Evolutionary conservation across 202 grass and related monocot species (phyloP).

Genomic region (Schoenoplectus tabernaemontani): DNA sequence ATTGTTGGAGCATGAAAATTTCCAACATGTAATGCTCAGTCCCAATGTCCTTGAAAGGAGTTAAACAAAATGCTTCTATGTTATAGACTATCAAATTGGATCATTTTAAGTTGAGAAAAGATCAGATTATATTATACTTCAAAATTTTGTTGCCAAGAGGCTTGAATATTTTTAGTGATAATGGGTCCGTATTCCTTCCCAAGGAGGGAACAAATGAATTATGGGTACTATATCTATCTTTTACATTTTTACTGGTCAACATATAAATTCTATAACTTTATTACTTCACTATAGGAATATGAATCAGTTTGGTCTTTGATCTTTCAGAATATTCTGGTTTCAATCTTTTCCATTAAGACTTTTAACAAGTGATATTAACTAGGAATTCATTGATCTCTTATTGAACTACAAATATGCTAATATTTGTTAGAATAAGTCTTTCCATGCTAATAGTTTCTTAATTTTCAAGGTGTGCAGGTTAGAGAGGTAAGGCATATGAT

Average conservation of each 20-base stretch:
- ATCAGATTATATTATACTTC: background rate
- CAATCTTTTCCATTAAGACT: background rate
- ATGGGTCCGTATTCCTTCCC: background rate
- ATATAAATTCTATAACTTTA: background rate
- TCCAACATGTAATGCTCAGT: background rate
- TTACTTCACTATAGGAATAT: background rate
- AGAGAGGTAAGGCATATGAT: background rate
- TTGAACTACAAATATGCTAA: background rate
- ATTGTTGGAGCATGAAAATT: background rate
- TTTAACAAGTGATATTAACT: background rate
- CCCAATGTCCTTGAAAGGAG: background rate
- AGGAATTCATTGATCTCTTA: background rate
- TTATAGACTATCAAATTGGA: background rate
- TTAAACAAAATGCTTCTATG: background rate
- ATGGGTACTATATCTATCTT: background rate
- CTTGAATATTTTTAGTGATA: background rate
- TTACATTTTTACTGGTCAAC: background rate
- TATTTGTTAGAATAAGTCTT: background rate
- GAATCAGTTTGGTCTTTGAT: background rate
- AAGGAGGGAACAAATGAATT: background rate
- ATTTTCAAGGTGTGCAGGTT: slow-evolving; percentile 16
- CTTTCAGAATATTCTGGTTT: background rate
- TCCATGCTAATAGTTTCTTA: slow-evolving; percentile 7
- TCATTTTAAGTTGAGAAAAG: slow-evolving; percentile 1
- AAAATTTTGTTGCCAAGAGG: background rate